Conservation (phyloP, 2,329 filamentous ascomycete genomes). For the Penicillium sp. region DNA sequence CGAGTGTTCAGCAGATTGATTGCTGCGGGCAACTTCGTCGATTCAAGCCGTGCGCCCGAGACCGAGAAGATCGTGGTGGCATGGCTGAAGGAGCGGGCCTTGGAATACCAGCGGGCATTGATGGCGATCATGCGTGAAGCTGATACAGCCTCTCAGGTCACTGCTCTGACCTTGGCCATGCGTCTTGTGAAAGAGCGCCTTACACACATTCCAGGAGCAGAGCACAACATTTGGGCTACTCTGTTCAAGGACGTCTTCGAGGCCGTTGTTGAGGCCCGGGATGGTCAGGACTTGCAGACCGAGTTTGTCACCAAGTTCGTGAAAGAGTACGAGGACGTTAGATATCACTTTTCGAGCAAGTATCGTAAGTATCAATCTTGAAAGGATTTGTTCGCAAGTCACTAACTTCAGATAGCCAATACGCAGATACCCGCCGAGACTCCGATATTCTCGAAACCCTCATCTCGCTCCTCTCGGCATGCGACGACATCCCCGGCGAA, state of each 20-base stretch:
- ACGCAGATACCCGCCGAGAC: conserved; percentile 26
- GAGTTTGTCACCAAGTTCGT: conserved; percentile 75
- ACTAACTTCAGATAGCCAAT: conserved; percentile 30
- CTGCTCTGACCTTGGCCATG: conserved; percentile 75
- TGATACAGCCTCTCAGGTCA: conserved; percentile 57
- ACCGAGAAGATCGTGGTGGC: conserved; percentile 68
- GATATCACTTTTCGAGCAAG: conserved; percentile 74
- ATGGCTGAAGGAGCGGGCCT: conserved; percentile 72
- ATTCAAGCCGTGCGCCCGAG: conserved; percentile 61
- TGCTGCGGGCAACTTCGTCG: conserved; percentile 64
- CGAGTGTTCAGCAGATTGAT: conserved; percentile 79
- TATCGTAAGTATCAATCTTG: conserved; percentile 54
- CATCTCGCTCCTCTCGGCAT: conserved; percentile 39
- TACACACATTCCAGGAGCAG: conserved; percentile 55
- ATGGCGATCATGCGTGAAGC: conserved; percentile 56
- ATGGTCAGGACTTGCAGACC: conserved; percentile 56
- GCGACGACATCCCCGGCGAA: conserved; percentile 62
- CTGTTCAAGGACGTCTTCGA: conserved; percentile 63
- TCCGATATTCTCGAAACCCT: conserved; percentile 32
- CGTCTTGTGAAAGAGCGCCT: conserved; percentile 75
- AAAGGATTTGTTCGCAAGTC: no score
- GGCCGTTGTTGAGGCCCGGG: conserved; percentile 55
- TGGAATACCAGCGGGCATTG: conserved; percentile 63
- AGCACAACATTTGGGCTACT: conserved; percentile 65
- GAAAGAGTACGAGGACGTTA: conserved; percentile 74